Evolutionary conservation across 2,329 filamentous ascomycete species (phyloP).

Genomic region (Ascochyta clinopodiicola): DNA sequence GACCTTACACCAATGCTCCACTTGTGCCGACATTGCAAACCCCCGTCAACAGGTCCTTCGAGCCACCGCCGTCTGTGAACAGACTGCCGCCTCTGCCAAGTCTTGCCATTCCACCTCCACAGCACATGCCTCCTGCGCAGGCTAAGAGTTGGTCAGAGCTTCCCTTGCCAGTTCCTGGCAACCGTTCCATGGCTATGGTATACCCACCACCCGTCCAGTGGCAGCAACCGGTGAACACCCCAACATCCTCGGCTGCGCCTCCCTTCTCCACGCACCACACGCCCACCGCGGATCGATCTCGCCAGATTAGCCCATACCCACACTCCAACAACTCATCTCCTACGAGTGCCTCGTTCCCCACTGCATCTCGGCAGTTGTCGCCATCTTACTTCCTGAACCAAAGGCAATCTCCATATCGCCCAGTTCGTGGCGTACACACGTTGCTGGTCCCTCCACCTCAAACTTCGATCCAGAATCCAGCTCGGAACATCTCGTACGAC

Average conservation of each 20-base stretch:
- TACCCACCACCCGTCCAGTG: conserved; percentile 67
- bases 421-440: conserved; percentile 86
- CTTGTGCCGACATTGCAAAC: conserved; percentile 45
- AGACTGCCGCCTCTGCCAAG: conserved; percentile 73
- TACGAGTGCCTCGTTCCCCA: conserved; percentile 68
- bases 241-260: conserved; percentile 40
- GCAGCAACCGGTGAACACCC: conserved; percentile 53
- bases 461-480: conserved; percentile 69
- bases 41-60: conserved; percentile 42
- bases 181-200: conserved; percentile 77
- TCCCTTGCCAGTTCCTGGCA: conserved; percentile 59
- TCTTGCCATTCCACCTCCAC: conserved; percentile 67
- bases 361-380: conserved; percentile 76
- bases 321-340: conserved; percentile 70
- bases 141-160: conserved; percentile 53
- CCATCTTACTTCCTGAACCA: conserved; percentile 88
- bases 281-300: conserved; percentile 47
- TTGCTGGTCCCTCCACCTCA: conserved; percentile 88
- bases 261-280: conserved; percentile 37
- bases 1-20: conserved; percentile 45
- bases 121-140: conserved; percentile 38
- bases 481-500: conserved; percentile 52
- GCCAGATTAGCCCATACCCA: conserved; percentile 60
- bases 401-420: conserved; percentile 89
- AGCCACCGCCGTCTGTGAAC: conserved; percentile 47